Base-by-base conservation (phyloP, 306 rosid genomes). In the Gynostemma pentaphyllum region DNA sequence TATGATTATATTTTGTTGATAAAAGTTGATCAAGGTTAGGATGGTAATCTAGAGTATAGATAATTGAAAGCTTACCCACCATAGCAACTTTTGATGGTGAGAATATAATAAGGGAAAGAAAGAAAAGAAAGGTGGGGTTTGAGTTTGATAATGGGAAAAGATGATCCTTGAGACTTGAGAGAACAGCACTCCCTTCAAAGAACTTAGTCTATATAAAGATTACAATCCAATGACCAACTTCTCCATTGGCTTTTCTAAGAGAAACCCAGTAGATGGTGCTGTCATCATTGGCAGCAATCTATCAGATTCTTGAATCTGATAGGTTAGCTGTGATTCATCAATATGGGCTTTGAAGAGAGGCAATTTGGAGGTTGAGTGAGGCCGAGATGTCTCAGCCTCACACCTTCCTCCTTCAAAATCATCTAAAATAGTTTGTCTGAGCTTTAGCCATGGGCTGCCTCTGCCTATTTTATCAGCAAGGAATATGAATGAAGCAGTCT, bases 401-500 rank as follows among this genome's bases (percentile, higher is more conserved):
- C 57, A 51, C 57, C 72, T 66, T 75, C 71, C 78, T 65, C 77
- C 73, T 44, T 73, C 72, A 51, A 52, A 65, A n/a, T n/a, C n/a
- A n/a, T n/a, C 7, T 65, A 34, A 23, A 73, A 79, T 69, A 79
- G 85, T 77, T 80, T 68, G 79, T 66, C 72, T 68, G 73, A 30
- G 84, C 80, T 39, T 74, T 67, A 74, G 84, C 82, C 78, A 56
- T 72, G 54, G 34, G 84, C 82, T 76, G 32, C 76, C 75, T 70
- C 78, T 75, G 69, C 59, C 44, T 15, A 60, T 69, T 63, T 64
- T 29, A n/a, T 23, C 66, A 47, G 34, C 64, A 47, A 50, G n/a
- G n/a, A n/a, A n/a, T 46, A 47, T 11, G 18, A 69, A 42, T 49
- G 55, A 63, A 69, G 65, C 67, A 76, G 42, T 49, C 78, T 69